Percentiles rank a stretch among this genome's conserved stretches.
phyloP scores from a whole-genome alignment of 169 alveolate species.

The Besnoitia besnoiti region DNA sequence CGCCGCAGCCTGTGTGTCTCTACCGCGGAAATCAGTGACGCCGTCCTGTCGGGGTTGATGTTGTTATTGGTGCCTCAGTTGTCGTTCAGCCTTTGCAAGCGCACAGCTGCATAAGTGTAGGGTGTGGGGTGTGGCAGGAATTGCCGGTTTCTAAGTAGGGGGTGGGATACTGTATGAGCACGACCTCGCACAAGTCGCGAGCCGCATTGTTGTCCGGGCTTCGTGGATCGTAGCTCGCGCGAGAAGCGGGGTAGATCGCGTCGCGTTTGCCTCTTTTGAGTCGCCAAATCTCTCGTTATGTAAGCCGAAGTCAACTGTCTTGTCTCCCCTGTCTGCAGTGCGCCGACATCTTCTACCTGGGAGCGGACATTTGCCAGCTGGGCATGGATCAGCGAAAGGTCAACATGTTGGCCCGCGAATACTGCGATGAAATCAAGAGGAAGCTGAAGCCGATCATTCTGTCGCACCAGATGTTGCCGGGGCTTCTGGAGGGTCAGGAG shows the following conservation, averaged over 20 bases:
- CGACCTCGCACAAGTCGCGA: no score
- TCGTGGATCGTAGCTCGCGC: no score
- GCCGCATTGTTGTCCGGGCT: no score
- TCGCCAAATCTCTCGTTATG: not conserved
- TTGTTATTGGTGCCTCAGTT: not conserved
- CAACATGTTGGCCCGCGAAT: conserved; percentile 98
- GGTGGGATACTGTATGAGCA: no score
- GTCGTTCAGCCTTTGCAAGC: not conserved
- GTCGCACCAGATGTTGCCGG: conserved; percentile 91
- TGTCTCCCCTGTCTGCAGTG: conserved; percentile 89
- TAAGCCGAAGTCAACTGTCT: not conserved
- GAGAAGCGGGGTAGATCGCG: no score
- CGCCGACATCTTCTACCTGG: conserved; percentile 97
- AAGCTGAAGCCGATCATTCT: conserved; percentile 88
- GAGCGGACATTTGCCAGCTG: conserved; percentile 98
- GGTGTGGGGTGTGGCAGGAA: no score
- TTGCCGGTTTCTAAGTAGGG: no score
- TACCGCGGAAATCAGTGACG: no score
- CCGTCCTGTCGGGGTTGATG: no score
- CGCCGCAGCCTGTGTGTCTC: not conserved
- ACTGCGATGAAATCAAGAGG: conserved; percentile 71
- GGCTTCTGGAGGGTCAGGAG: conserved; percentile 95
- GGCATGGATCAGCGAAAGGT: conserved; percentile 99
- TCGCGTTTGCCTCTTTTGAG: no score
- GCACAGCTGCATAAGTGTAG: not conserved